Base-by-base conservation (phyloP, 176 grass and related monocot species). In the Cenchrus americanus region DNA sequence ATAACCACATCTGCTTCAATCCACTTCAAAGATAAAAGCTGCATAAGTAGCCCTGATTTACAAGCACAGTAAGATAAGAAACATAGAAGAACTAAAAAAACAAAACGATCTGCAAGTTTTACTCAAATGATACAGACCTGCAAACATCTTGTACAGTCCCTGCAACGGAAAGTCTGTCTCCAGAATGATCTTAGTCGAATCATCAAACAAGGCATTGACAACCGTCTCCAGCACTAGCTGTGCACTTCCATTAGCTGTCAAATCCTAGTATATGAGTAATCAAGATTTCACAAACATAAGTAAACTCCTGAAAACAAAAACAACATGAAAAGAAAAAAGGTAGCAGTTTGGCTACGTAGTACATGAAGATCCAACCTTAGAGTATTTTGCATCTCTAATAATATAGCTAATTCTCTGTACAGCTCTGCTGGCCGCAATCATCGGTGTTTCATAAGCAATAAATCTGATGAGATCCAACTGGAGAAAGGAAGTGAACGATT, bases 401-500 rank as follows among this genome's bases (percentile, higher is more conserved):
- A 65, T 65, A 65, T 19, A 65, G 27, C 14, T 65, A 65, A 65
- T 65, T 65, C 62, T 65, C 62, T 34, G 62, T 32, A 65, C 62
- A 65, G 27, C 27, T 65, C 62, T 34, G 12, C 23, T 65, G 62
- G 27, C 27, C 26, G 62, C 27, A 65, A 65, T 65, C 27, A 14
- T 14, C 26, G 62, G 62, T 34, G 27, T 65, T 34, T 65, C 32
- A 65, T 65, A 65, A 65, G 62, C 62, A 34, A 65, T 34, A 65
- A 32, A 34, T 65, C 62, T 65, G 62, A 65, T 65, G 62, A 65
- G 26, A 65, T 65, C 62, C 62, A 65, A 65, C 62, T 65, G 62
- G 13, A 13, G 32, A 65, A 65, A 65, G 62, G 26, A 65, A 65
- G 13, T 34, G 27, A 65, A 65, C 26, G 15, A 65, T 65, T 65